A percentile compares a stretch with the other conserved stretches of the same genome.
These are phyloP conservation scores for Fusarium humuli DNA, from an alignment of 2,329 filamentous ascomycete genomes.

Conservation along the genomic window DNA sequence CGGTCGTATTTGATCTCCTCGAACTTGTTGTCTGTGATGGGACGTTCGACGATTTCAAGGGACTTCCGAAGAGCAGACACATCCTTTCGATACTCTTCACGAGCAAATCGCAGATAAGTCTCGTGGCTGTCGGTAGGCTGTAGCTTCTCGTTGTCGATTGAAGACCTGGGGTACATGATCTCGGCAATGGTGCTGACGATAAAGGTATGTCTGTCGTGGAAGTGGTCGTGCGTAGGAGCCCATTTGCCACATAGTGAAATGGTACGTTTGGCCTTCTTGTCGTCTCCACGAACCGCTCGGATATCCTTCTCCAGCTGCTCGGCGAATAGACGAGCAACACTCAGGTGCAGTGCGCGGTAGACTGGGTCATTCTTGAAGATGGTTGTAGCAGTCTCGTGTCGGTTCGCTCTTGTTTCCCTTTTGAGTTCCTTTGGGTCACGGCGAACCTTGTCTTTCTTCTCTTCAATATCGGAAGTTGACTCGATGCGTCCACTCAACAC, in stretches of 20 bases:
- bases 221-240: constrained; percentile 65
- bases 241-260: constrained; percentile 71
- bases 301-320: constrained; percentile 64
- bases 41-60: constrained; percentile 64
- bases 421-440: constrained; percentile 38
- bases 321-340: constrained; percentile 67
- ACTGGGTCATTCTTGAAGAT: constrained; percentile 57
- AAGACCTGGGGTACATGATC: constrained; percentile 57
- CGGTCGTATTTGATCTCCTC: constrained; percentile 67
- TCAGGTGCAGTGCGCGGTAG: constrained; percentile 64
- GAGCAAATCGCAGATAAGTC: constrained; percentile 64
- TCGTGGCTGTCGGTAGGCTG: constrained; percentile 57
- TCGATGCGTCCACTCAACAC: background rate
- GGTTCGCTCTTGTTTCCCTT: constrained; percentile 51
- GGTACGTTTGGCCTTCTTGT: constrained; percentile 54
- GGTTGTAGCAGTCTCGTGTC: constrained; percentile 56
- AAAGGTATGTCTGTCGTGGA: constrained; percentile 69
- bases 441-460: background rate
- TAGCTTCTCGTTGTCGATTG: constrained; percentile 45
- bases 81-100: constrained; percentile 65
- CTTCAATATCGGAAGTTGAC: background rate
- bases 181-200: constrained; percentile 69
- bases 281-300: constrained; percentile 53
- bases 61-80: constrained; percentile 64
- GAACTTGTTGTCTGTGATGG: constrained; percentile 60